Percentiles rank a stretch among this genome's conserved stretches.
These are phyloP conservation scores for Encephalitozoon romaleae DNA, from an alignment of 371 early-diverging fungal genomes.

Conservation along the genomic window DNA sequence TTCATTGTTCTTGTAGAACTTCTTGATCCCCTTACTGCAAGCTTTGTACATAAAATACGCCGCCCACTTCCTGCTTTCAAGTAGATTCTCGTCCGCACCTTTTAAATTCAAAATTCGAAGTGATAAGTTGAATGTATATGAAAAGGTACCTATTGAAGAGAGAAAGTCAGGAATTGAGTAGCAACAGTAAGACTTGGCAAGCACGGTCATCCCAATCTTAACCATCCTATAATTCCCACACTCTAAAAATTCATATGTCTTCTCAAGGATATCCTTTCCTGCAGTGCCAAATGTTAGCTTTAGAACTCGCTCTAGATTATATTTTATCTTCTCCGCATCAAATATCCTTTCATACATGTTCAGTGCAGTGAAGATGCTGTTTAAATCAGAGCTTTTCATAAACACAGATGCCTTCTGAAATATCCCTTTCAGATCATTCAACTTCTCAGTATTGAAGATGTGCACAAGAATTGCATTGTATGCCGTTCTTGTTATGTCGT, in stretches of 20 bases:
- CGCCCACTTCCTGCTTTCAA: constrained; percentile 53
- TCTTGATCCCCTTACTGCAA: constrained; percentile 54
- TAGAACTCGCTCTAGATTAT: constrained; percentile 44
- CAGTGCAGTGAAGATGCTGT: constrained; percentile 11
- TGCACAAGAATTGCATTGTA: constrained; percentile 33
- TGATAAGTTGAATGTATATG: constrained; percentile 33
- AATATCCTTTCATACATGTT: constrained; percentile 15
- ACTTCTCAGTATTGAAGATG: constrained; percentile 37
- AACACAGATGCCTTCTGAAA: neutral
- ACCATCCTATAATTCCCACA: constrained; percentile 28
- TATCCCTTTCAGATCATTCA: neutral
- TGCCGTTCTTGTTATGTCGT: constrained; percentile 2
- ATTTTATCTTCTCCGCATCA: constrained; percentile 34
- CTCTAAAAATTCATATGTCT: constrained; percentile 4
- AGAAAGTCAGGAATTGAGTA: constrained; percentile 55
- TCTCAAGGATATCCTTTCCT: constrained; percentile 40
- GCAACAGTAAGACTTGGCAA: constrained; percentile 46
- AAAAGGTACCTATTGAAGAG: constrained; percentile 19
- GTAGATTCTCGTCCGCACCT: constrained; percentile 5
- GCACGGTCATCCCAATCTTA: constrained; percentile 43
- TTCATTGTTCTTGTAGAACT: constrained; percentile 50
- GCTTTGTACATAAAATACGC: constrained; percentile 49
- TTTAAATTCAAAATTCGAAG: constrained; percentile 27
- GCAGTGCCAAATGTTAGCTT: constrained; percentile 21
- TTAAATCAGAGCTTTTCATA: neutral